Conservation (phyloP, 768 basidiomycete species). For the Tricholoma terreum region DNA sequence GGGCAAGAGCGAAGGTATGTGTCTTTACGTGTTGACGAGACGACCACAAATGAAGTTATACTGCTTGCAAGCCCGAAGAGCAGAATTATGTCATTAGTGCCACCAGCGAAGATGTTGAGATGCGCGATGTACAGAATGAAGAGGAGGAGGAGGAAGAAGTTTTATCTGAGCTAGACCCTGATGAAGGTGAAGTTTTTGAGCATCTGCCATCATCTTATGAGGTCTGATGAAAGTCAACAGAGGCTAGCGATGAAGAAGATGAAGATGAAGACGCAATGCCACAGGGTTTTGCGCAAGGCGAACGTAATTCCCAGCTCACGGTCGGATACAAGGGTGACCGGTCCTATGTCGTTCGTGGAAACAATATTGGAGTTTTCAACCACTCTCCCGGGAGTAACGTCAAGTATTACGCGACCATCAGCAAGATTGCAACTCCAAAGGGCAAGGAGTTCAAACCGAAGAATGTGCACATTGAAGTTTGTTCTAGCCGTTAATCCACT, state of each 20-base stretch:
- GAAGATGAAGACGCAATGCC: constrained; percentile 46
- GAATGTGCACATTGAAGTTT: constrained; percentile 51
- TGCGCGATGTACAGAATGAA: constrained; percentile 59
- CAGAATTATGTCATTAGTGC: constrained; percentile 78
- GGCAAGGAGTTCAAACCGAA: constrained; percentile 84
- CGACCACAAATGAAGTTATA: background rate
- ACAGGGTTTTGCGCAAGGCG: constrained; percentile 46
- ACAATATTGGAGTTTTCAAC: constrained; percentile 87
- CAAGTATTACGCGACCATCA: constrained; percentile 86
- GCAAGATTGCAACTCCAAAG: constrained; percentile 73
- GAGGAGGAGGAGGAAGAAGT: constrained; percentile 81
- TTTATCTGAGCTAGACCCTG: constrained; percentile 58
- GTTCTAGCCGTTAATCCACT: constrained; percentile 4
- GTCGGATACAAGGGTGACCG: constrained; percentile 95
- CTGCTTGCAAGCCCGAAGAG: constrained; percentile 64
- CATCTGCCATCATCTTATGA: background rate
- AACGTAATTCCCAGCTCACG: constrained; percentile 83
- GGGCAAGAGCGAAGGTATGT: constrained; percentile 77
- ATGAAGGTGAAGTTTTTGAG: constrained; percentile 45
- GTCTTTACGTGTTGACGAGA: background rate
- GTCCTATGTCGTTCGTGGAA: constrained; percentile 90
- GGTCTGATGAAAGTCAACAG: constrained; percentile 23
- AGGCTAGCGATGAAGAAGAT: constrained; percentile 39
- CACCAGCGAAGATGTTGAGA: constrained; percentile 81
- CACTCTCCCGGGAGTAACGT: constrained; percentile 67